Percentiles rank a stretch among this genome's conserved stretches.
Evolutionary conservation across 352 stramenopile species (phyloP).

Genomic region (Pythium brassicae): DNA sequence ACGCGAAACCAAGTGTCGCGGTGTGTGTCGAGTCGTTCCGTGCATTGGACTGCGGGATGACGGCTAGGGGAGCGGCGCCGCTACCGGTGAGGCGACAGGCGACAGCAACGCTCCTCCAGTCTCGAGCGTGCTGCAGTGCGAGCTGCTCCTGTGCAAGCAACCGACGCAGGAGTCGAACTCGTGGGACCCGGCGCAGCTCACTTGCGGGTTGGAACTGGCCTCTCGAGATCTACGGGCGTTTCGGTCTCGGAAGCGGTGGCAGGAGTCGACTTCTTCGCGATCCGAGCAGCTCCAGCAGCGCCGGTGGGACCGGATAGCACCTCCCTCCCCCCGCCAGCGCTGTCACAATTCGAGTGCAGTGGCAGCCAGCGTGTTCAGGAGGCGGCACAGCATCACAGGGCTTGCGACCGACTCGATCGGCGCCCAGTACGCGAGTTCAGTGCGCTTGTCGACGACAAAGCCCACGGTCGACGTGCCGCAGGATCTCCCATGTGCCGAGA

Average conservation of each 20-base stretch:
- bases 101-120: background rate
- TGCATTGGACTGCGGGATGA: slow-evolving; percentile 3
- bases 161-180: slow-evolving; percentile 46
- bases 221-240: slow-evolving; percentile 46
- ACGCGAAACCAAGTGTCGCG: slow-evolving; percentile 10
- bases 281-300: slow-evolving; percentile 35
- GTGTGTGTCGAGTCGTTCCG: slow-evolving; percentile 14
- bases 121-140: slow-evolving; percentile 11
- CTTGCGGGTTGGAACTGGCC: slow-evolving; percentile 45
- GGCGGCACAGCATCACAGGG: slow-evolving; percentile 49
- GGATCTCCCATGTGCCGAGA: slow-evolving; percentile 33
- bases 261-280: slow-evolving; percentile 41
- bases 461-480: slow-evolving; percentile 53
- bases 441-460: slow-evolving; percentile 39
- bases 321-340: background rate
- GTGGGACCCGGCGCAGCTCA: slow-evolving; percentile 43
- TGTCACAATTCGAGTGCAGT: background rate
- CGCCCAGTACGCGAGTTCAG: slow-evolving; percentile 38
- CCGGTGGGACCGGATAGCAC: background rate
- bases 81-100: background rate
- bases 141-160: slow-evolving; percentile 35
- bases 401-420: slow-evolving; percentile 40
- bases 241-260: slow-evolving; percentile 48
- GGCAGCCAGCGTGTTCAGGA: slow-evolving; percentile 7
- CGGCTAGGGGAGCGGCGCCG: background rate